Base-by-base conservation (phyloP, 345 rosid genomes). In the Moringa oleifera region DNA sequence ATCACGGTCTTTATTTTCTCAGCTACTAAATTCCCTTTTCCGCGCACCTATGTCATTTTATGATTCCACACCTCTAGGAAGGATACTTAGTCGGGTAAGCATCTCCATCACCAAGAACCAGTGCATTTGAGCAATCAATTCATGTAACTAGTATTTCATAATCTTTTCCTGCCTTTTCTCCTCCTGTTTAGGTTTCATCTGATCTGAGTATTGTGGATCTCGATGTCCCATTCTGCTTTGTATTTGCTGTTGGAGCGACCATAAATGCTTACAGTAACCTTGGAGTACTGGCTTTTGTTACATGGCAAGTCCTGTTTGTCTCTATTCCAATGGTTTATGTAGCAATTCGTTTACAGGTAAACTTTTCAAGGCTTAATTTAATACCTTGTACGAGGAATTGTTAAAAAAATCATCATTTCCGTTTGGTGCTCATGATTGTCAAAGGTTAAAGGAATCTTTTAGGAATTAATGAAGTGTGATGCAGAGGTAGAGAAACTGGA, bases 141-240 rank as follows among this genome's bases (percentile, higher is more conserved):
- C 12, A 41, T 41, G 47, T 1, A 4, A 41, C 16, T 41, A 41
- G 47, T 41, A 9, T 41, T 41, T 41, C 37, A 5, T 41, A 41
- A 41, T 41, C 47, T 41, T 7, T 5, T 41, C 33, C 33, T 28
- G 8, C 8, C 33, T 41, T 15, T 41, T 41, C 12, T 41, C 16
- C 1, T 41, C 47, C 1, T 41, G 16, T 47, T 20, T 59, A 89
- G 96, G 87, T 90, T 18, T 78, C 98, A 17, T 75, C 86, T 55
- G 98, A 90, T 81, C 82, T 93, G 71, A 90, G 94, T 65, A 90
- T 93, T 22, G 86, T 93, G 4, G 98, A 93, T 74, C 88, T 90
- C 65, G 98, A 93, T 59, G 77, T 93, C 41, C 87, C 98, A 11
- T 93, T 90, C 23, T 31, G 77, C 65, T 66, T 93, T 23, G 65